These are phyloP conservation scores for Hibiscus syriacus DNA, from an alignment of 345 rosid genomes.

Conservation along the genomic window DNA sequence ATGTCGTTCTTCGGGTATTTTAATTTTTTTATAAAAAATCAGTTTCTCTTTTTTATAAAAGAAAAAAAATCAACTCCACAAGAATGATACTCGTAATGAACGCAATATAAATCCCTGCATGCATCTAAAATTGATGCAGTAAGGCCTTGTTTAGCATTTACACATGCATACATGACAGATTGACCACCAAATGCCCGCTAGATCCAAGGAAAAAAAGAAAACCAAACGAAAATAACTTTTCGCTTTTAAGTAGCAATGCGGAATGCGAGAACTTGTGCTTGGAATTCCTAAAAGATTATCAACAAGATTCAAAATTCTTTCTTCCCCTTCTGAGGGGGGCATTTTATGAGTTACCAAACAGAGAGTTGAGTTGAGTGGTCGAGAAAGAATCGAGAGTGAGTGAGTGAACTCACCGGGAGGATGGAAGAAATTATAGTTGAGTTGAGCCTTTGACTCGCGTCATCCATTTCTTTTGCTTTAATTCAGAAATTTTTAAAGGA, in stretches of 20 bases:
- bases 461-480: neutral
- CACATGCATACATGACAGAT: slow-evolving; percentile 9
- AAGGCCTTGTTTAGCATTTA: neutral
- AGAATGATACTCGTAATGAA: no score
- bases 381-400: neutral
- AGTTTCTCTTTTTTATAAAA: no score
- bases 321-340: neutral
- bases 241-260: neutral
- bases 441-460: neutral
- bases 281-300: neutral
- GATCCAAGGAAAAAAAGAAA: neutral
- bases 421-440: slow-evolving; percentile 13
- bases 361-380: neutral
- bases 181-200: neutral
- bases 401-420: slow-evolving; percentile 15
- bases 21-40: no score
- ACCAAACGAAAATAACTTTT: neutral
- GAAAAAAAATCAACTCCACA: no score
- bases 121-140: neutral
- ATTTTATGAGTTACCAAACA: slow-evolving; percentile 7
- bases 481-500: no score
- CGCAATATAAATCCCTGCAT: no score
- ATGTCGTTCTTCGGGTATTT: no score
- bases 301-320: neutral
- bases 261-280: neutral